These are phyloP conservation scores for Thermochaetoides dissita DNA, from an alignment of 2,329 filamentous ascomycete genomes.

Conservation along the genomic window DNA sequence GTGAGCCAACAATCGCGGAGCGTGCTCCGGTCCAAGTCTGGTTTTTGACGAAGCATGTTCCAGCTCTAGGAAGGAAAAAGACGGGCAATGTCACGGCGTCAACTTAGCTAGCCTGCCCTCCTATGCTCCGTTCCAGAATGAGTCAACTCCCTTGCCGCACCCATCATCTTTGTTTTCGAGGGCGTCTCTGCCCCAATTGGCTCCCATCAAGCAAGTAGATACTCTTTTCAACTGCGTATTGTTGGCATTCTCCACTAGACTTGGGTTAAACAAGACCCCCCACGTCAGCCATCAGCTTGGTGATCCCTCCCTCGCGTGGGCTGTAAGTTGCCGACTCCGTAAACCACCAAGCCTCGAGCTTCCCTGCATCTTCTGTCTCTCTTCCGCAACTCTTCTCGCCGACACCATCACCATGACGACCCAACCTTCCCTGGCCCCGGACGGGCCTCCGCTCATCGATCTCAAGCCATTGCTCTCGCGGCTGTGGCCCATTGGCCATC, in stretches of 20 bases:
- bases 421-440: conserved; percentile 1
- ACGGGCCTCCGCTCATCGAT: conserved; percentile 25
- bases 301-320: too few species aligned
- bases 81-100: background rate
- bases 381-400: too few species aligned
- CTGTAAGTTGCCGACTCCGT: too few species aligned
- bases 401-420: conserved; percentile 4
- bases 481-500: conserved; percentile 45
- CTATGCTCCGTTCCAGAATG: conserved; percentile 8
- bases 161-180: background rate
- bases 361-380: too few species aligned
- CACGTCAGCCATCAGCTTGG: too few species aligned
- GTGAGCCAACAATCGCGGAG: conserved; percentile 9
- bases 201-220: conserved; percentile 1
- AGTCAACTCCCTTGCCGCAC: conserved; percentile 8
- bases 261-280: too few species aligned
- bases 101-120: background rate
- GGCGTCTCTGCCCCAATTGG: background rate
- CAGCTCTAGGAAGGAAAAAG: conserved; percentile 5
- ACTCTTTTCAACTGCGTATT: background rate
- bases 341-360: too few species aligned
- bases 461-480: conserved; percentile 62
- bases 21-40: background rate
- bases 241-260: too few species aligned
- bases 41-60: background rate